Evolutionary conservation across 192 early-diverging fungal species (phyloP).

Genomic region (Coemansia sp.): DNA sequence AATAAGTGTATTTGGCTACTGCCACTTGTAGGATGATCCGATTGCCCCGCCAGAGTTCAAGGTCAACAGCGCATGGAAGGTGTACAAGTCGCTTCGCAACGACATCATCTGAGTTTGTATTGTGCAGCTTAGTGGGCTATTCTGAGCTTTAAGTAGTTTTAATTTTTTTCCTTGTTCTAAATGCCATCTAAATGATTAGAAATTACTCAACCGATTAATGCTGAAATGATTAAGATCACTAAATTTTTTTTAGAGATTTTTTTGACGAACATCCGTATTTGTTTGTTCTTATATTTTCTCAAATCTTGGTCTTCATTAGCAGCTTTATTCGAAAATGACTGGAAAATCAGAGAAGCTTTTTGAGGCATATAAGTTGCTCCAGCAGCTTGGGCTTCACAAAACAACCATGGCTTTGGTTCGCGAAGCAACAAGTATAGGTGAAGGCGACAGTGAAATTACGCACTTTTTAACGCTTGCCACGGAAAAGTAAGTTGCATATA

Average conservation of each 20-base stretch:
- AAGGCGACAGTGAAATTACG: conserved; percentile 9
- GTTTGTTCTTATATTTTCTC: conserved; percentile 2
- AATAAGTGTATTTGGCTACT: not conserved
- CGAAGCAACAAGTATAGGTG: conserved; percentile 14
- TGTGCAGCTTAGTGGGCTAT: no score
- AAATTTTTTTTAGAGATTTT: conserved; percentile 11
- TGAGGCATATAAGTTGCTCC: conserved; percentile 16
- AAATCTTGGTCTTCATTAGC: no score
- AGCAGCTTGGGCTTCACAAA: conserved; percentile 24
- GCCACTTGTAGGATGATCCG: conserved; percentile 21
- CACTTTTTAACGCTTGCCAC: conserved; percentile 8
- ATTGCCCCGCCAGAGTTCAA: conserved; percentile 65
- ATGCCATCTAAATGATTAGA: not conserved
- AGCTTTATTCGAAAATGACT: not conserved
- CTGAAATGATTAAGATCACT: not conserved
- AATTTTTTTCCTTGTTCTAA: conserved; percentile 9
- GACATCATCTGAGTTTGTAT: conserved; percentile 1
- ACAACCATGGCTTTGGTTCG: conserved; percentile 21
- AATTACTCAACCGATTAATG: not conserved
- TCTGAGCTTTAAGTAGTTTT: conserved; percentile 5
- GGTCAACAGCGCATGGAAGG: conserved; percentile 68
- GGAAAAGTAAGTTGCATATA: not conserved
- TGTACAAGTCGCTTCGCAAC: conserved; percentile 57
- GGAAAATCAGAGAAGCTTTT: conserved; percentile 25
- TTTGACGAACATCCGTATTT: not conserved